Evolutionary conservation across 441 rosid genomes (phyloP).

Genomic region (Gossypium schwendimanii): DNA sequence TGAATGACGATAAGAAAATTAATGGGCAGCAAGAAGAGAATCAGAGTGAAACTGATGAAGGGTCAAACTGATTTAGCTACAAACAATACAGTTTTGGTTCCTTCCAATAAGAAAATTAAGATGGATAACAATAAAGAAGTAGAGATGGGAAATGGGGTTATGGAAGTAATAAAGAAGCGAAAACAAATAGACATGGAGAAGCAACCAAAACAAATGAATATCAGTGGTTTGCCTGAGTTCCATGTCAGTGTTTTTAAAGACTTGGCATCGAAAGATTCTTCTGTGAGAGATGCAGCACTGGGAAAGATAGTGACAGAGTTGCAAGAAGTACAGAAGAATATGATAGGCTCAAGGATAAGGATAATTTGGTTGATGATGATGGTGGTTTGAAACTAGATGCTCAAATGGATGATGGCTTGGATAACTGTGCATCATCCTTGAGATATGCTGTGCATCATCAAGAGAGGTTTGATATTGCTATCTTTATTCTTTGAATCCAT

Average conservation of each 20-base stretch:
- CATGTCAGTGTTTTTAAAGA: conserved; percentile 68
- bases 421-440: conserved; percentile 71
- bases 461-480: conserved; percentile 54
- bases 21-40: conserved; percentile 63
- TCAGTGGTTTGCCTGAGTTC: conserved; percentile 44
- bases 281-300: conserved; percentile 54
- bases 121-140: conserved; percentile 21
- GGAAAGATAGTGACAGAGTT: conserved; percentile 56
- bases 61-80: conserved; percentile 14
- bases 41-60: conserved; percentile 28
- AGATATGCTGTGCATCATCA: conserved; percentile 85
- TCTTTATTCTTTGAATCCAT: background rate
- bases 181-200: conserved; percentile 66
- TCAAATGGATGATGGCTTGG: conserved; percentile 78
- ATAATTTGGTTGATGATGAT: conserved; percentile 25
- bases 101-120: conserved; percentile 40
- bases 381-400: conserved; percentile 66
- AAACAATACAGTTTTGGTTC: conserved; percentile 16
- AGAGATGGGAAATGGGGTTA: conserved; percentile 26
- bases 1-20: too few relatives aligned
- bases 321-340: conserved; percentile 67
- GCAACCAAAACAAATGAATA: conserved; percentile 14
- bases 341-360: conserved; percentile 44
- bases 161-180: conserved; percentile 76
- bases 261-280: conserved; percentile 53